These are phyloP conservation scores for Suillus cothurnatus DNA, from an alignment of 768 basidiomycete genomes.

Conservation along the genomic window DNA sequence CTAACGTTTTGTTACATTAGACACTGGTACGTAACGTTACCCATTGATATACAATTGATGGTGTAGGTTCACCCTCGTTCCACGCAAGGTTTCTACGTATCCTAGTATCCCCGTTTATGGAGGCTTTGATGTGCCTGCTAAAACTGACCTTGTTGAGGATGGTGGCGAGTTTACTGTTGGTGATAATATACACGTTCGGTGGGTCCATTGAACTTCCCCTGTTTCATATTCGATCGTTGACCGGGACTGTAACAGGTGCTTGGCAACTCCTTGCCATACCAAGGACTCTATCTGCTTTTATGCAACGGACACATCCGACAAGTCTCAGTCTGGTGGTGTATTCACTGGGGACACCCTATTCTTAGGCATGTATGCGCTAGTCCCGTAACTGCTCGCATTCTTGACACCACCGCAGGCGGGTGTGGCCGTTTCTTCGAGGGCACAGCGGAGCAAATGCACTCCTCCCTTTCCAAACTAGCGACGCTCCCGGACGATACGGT, in stretches of 20 bases:
- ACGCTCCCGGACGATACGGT: conserved; percentile 78
- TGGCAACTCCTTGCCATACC: conserved; percentile 93
- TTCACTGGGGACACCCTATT: conserved; percentile 97
- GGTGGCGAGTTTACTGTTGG: conserved; percentile 79
- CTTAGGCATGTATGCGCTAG: conserved; percentile 32
- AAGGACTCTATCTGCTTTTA: conserved; percentile 95
- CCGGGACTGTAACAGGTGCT: conserved; percentile 49
- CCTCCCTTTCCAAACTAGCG: conserved; percentile 65
- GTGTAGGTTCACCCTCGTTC: conserved; percentile 13
- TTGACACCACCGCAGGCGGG: conserved; percentile 47
- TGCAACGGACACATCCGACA: conserved; percentile 52
- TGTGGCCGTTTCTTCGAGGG: conserved; percentile 97
- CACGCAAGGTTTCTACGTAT: conserved; percentile 42
- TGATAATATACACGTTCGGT: conserved; percentile 63
- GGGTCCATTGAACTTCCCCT: conserved; percentile 10
- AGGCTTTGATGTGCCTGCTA: conserved; percentile 70
- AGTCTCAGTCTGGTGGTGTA: conserved; percentile 66
- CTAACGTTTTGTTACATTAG: conserved; percentile 21
- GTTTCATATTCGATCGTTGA: conserved; percentile 5
- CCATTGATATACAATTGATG: background rate
- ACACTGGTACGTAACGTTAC: conserved; percentile 29
- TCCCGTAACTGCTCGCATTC: background rate
- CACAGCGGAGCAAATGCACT: conserved; percentile 76
- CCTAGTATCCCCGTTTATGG: conserved; percentile 67
- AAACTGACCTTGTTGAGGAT: conserved; percentile 79